phyloP scores from a whole-genome alignment of 2,329 filamentous ascomycete genomes.

The Coniochaeta hoffmannii region DNA sequence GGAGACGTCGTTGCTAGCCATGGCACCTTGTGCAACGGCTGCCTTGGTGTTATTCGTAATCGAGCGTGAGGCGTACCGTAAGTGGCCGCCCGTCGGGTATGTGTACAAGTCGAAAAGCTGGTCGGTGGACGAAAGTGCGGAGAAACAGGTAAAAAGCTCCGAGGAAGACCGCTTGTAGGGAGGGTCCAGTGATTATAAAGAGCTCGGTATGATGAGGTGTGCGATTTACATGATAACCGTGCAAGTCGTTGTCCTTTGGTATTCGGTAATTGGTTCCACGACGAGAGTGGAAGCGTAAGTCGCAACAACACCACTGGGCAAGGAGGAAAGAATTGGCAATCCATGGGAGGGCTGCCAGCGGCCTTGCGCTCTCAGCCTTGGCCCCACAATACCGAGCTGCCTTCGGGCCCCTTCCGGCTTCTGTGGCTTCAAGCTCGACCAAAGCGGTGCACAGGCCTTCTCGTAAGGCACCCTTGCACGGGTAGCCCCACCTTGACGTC shows the following conservation, averaged over 20 bases:
- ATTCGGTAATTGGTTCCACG: too few relatives aligned
- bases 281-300: too few relatives aligned
- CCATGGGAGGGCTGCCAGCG: neutral
- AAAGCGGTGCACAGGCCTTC: neutral
- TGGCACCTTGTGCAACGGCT: neutral
- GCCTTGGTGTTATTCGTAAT: neutral
- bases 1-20: constrained; percentile 15
- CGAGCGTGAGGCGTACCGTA: neutral
- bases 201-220: neutral
- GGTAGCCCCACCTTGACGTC: neutral
- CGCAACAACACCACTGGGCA: neutral
- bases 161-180: neutral
- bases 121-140: neutral
- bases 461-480: neutral
- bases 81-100: neutral
- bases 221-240: neutral
- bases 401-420: neutral
- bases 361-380: neutral
- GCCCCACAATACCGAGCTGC: neutral
- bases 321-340: neutral
- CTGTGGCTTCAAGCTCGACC: neutral
- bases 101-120: neutral
- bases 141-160: neutral
- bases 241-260: neutral
- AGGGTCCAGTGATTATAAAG: neutral